A percentile compares a stretch with the other conserved stretches of the same genome.
These are phyloP conservation scores for Ceratocystis diversiconidia DNA, from an alignment of 2,329 filamentous ascomycete species.

Conservation along the genomic window DNA sequence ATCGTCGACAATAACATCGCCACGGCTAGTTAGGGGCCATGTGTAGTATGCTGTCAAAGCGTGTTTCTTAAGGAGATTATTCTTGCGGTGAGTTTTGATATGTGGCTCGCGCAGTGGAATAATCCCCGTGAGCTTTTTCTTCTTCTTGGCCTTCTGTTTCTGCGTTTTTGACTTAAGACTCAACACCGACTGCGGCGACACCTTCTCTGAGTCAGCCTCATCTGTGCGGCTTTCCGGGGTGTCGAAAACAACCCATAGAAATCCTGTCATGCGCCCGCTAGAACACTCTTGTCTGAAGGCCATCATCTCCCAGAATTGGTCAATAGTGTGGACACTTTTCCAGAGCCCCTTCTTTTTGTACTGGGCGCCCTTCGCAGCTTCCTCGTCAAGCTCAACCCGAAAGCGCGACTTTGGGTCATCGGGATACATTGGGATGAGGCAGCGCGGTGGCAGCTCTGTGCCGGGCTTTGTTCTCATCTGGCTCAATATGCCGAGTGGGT, in stretches of 20 bases:
- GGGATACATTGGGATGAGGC: conserved; percentile 77
- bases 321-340: conserved; percentile 68
- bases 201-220: conserved; percentile 15
- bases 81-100: conserved; percentile 43
- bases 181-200: not conserved
- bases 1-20: conserved; percentile 48
- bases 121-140: conserved; percentile 38
- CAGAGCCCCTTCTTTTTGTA: conserved; percentile 52
- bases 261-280: conserved; percentile 79
- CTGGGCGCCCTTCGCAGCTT: conserved; percentile 45
- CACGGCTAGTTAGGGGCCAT: conserved; percentile 50
- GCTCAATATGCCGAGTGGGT: conserved; percentile 52
- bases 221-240: conserved; percentile 24
- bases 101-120: conserved; percentile 51
- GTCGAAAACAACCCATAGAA: conserved; percentile 83
- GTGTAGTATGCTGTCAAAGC: conserved; percentile 46
- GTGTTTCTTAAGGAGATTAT: conserved; percentile 36
- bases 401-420: conserved; percentile 93
- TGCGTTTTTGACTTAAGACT: conserved; percentile 19
- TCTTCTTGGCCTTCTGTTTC: conserved; percentile 30
- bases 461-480: conserved; percentile 45
- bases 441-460: conserved; percentile 56
- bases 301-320: conserved; percentile 99
- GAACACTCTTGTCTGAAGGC: conserved; percentile 91
- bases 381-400: conserved; percentile 75